These are phyloP conservation scores for Trypanosoma melophagium DNA, from an alignment of 208 protist genomes.

Conservation along the genomic window DNA sequence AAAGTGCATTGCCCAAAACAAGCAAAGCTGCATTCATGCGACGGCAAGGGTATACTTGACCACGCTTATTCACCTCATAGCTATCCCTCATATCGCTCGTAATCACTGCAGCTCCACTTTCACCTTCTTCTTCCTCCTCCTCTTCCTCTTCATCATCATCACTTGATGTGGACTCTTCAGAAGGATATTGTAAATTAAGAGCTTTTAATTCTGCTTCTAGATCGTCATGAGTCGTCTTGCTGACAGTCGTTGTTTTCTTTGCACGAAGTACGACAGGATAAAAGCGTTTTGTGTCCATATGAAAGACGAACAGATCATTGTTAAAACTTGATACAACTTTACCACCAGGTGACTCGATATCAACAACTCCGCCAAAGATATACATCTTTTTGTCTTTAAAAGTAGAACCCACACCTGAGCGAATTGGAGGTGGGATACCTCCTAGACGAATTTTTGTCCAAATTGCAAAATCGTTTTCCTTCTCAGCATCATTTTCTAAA, in stretches of 20 bases:
- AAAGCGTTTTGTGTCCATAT: conserved; percentile 88
- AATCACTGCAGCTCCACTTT: not conserved
- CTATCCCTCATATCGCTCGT: conserved; percentile 62
- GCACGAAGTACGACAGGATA: conserved; percentile 81
- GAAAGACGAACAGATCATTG: conserved; percentile 91
- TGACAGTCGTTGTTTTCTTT: conserved; percentile 20
- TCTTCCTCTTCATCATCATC: conserved; percentile 23
- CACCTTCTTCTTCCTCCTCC: conserved; percentile 31
- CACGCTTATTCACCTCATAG: conserved; percentile 62
- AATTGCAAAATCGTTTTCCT: conserved; percentile 30
- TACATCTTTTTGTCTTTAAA: conserved; percentile 85
- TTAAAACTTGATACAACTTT: conserved; percentile 87
- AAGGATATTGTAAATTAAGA: conserved; percentile 38
- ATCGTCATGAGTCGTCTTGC: conserved; percentile 19
- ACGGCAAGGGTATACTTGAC: conserved; percentile 72
- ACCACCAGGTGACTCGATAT: conserved; percentile 83
- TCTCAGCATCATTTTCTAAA: conserved; percentile 3
- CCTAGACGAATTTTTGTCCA: conserved; percentile 80
- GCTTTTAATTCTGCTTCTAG: conserved; percentile 63
- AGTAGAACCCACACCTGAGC: conserved; percentile 58
- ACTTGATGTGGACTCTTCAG: conserved; percentile 11
- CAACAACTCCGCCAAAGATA: conserved; percentile 90
- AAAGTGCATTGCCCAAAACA: conserved; percentile 71
- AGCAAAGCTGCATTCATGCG: conserved; percentile 81
- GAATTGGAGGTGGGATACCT: conserved; percentile 86